phyloP scores from a whole-genome alignment of 148 eudicot genomes.

The Arctostaphylos glauca region DNA sequence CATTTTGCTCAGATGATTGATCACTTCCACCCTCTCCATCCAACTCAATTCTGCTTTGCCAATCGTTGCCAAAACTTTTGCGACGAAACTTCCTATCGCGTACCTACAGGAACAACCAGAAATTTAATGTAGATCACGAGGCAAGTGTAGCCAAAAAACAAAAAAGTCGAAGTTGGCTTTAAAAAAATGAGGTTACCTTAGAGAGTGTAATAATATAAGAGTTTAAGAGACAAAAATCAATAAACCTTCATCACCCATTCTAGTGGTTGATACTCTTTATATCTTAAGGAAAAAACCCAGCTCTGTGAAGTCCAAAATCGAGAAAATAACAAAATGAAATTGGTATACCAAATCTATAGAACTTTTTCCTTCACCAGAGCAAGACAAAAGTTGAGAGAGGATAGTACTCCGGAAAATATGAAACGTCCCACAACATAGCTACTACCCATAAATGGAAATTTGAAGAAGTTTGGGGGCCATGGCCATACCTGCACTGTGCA shows the following conservation, averaged over 20 bases:
- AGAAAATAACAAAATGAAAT: not conserved
- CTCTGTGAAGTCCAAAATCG: not conserved
- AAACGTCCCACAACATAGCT: not conserved
- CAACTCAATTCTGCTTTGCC: slow-evolving; percentile 35
- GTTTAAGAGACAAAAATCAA: not conserved
- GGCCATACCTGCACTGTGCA: slow-evolving; percentile 54
- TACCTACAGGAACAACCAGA: slow-evolving; percentile 32
- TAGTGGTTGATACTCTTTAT: not conserved
- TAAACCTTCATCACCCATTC: not conserved
- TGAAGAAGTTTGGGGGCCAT: not conserved
- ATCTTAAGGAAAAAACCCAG: not conserved
- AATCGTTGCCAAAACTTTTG: slow-evolving; percentile 33
- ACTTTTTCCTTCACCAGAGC: not conserved
- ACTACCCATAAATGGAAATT: not conserved
- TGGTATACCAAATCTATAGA: not conserved
- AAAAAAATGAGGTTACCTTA: not conserved
- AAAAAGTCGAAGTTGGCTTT: not conserved
- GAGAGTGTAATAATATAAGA: not conserved
- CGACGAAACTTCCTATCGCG: slow-evolving; percentile 39
- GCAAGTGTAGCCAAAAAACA: not conserved
- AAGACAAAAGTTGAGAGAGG: not conserved
- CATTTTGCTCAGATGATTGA: slow-evolving; percentile 64
- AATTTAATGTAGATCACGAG: not conserved
- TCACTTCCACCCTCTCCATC: slow-evolving; percentile 39
- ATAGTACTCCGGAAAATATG: not conserved